Conservation (phyloP, 352 stramenopile genomes). For the Paralagenidium karlingii region DNA sequence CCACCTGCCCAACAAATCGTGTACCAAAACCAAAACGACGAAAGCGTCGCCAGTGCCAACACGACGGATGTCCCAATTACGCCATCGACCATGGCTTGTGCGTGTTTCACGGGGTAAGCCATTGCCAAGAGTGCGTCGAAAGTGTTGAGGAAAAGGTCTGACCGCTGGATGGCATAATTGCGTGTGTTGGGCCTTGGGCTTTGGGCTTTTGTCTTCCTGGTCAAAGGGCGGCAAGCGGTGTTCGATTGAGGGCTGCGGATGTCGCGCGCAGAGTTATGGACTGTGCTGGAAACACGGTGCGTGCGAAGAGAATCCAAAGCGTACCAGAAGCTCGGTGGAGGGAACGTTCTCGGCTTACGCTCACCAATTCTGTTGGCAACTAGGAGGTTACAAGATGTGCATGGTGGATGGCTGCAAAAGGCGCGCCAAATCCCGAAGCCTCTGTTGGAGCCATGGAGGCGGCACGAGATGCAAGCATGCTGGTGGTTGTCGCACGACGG, state of each 20-base stretch:
- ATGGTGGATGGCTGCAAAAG: conserved; percentile 36
- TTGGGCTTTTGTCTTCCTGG: too few relatives aligned
- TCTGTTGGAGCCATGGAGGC: conserved; percentile 18
- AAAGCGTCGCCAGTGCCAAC: too few relatives aligned
- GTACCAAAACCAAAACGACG: too few relatives aligned
- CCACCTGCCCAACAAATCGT: too few relatives aligned
- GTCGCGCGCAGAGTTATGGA: conserved; percentile 34
- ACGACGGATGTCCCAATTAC: conserved; percentile 50
- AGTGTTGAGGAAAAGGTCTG: too few relatives aligned
- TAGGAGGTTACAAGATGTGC: conserved; percentile 35
- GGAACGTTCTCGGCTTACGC: too few relatives aligned
- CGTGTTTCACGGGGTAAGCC: conserved; percentile 23
- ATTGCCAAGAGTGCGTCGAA: too few relatives aligned
- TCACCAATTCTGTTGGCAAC: too few relatives aligned
- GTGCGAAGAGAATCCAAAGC: too few relatives aligned
- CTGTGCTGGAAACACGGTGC: conserved; percentile 34
- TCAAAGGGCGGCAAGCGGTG: conserved; percentile 41
- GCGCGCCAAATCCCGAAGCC: conserved; percentile 14
- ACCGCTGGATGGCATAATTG: too few relatives aligned
- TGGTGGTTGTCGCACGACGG: conserved; percentile 41
- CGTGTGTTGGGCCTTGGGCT: too few relatives aligned
- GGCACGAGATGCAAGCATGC: conserved; percentile 29
- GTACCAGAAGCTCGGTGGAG: too few relatives aligned
- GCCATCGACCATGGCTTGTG: conserved; percentile 39
- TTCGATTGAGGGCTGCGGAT: conserved; percentile 30